A percentile compares a stretch with the other conserved stretches of the same genome.
Evolutionary conservation across 78 protist species (phyloP).

Genomic region (Bodo saltans): DNA sequence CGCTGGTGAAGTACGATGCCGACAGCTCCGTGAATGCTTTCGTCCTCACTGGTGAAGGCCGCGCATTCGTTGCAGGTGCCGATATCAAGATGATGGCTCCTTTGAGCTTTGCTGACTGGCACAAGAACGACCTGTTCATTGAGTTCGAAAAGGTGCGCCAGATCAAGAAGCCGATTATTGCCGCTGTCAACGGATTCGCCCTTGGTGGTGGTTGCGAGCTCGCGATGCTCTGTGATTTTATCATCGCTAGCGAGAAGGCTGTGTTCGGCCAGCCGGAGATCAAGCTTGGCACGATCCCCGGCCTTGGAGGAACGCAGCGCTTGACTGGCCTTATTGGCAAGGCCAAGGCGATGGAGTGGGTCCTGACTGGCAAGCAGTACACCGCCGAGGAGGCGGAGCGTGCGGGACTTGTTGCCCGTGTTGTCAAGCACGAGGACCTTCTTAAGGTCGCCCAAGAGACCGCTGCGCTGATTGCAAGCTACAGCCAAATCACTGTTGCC

Average conservation of each 20-base stretch:
- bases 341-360: constrained; percentile 88
- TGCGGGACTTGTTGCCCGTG: constrained; percentile 71
- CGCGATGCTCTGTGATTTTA: constrained; percentile 93
- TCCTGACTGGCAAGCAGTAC: constrained; percentile 69
- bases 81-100: constrained; percentile 90
- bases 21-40: constrained; percentile 67
- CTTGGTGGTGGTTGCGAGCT: constrained; percentile 96
- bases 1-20: constrained; percentile 54
- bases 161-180: constrained; percentile 83
- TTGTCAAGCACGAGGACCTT: constrained; percentile 67
- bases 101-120: constrained; percentile 48
- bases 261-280: constrained; percentile 94
- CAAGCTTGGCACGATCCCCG: constrained; percentile 94
- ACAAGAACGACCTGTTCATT: constrained; percentile 58
- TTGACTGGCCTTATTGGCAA: constrained; percentile 87
- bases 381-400: constrained; percentile 64
- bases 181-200: constrained; percentile 94
- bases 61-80: constrained; percentile 96
- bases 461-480: constrained; percentile 69
- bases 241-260: constrained; percentile 77
- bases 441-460: constrained; percentile 37
- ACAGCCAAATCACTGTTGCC: constrained; percentile 57
- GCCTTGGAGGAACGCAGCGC: constrained; percentile 94
- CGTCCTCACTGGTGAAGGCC: constrained; percentile 85
- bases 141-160: constrained; percentile 52